A percentile compares a stretch with the other conserved stretches of the same genome.
phyloP scores from a whole-genome alignment of 192 early-diverging fungal genomes.

The Coemansia sp. region DNA sequence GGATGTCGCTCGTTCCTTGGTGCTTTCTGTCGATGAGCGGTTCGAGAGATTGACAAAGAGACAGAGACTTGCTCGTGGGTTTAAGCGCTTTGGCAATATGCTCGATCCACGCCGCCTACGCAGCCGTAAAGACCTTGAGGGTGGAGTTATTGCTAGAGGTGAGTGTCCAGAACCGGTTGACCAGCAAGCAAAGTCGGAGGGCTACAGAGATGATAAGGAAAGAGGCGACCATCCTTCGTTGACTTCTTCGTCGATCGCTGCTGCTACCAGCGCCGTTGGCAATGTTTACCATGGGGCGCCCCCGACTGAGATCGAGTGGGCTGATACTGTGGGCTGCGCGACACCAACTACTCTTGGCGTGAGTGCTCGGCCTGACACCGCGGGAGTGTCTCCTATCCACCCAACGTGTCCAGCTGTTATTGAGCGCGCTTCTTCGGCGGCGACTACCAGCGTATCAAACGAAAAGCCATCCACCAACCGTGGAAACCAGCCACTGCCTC shows the following conservation, averaged over 20 bases:
- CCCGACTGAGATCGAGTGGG: slow-evolving; percentile 2
- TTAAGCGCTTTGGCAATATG: slow-evolving; percentile 44
- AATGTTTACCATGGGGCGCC: background rate
- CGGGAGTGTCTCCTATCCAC: background rate
- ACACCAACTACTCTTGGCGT: background rate
- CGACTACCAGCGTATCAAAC: slow-evolving; percentile 53
- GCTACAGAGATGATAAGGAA: background rate
- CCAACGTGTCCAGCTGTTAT: background rate
- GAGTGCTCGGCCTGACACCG: background rate
- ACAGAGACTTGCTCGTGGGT: slow-evolving; percentile 40
- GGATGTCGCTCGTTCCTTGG: slow-evolving; percentile 21
- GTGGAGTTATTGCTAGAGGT: background rate
- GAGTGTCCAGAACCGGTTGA: background rate
- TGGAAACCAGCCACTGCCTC: slow-evolving; percentile 22
- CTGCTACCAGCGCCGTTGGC: background rate
- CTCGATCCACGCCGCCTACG: slow-evolving; percentile 17
- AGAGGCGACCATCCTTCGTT: background rate
- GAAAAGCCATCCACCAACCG: background rate
- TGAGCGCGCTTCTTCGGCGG: background rate
- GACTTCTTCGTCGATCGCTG: background rate
- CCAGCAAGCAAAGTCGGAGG: background rate
- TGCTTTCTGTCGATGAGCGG: slow-evolving; percentile 33
- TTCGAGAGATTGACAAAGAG: slow-evolving; percentile 34
- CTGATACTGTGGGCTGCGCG: slow-evolving; percentile 6
- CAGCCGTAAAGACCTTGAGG: background rate